These are phyloP conservation scores for Phytophthora uliginosa DNA, from an alignment of 352 stramenopile species.

Conservation along the genomic window DNA sequence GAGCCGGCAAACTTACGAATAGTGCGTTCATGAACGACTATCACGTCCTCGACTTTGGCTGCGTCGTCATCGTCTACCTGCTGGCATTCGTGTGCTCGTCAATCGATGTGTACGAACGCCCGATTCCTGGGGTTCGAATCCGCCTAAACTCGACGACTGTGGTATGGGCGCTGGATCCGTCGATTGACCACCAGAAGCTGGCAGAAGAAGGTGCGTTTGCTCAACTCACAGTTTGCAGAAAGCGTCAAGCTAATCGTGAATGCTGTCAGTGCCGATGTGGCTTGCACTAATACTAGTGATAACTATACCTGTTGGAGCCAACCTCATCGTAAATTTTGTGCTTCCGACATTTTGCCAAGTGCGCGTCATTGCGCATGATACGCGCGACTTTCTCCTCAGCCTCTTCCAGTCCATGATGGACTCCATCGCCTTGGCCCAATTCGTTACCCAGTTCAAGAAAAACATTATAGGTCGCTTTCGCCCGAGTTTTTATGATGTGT, in stretches of 20 bases:
- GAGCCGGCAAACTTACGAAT: background rate
- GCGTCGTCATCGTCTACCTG: background rate
- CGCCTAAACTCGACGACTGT: constrained; percentile 1
- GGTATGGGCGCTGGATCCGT: constrained; percentile 8
- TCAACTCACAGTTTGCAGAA: background rate
- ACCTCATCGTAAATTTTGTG: constrained; percentile 64
- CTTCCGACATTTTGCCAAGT: constrained; percentile 50
- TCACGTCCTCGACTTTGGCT: background rate
- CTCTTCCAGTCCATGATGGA: constrained; percentile 64
- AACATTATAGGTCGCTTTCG: constrained; percentile 74
- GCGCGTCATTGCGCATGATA: constrained; percentile 64
- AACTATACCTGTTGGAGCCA: constrained; percentile 46
- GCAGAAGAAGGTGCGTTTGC: constrained; percentile 2
- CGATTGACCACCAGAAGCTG: constrained; percentile 11
- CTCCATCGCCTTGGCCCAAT: constrained; percentile 37
- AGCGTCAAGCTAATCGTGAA: background rate
- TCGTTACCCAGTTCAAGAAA: constrained; percentile 77
- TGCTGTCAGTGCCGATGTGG: constrained; percentile 47
- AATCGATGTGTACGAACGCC: background rate
- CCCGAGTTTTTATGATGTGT: constrained; percentile 83
- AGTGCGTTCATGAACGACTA: background rate
- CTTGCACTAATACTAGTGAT: constrained; percentile 38
- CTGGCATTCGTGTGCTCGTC: background rate
- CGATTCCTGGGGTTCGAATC: background rate
- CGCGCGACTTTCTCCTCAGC: constrained; percentile 70